Evolutionary conservation across 371 early-diverging fungal species (phyloP).

Genomic region (Mortierella sp.): DNA sequence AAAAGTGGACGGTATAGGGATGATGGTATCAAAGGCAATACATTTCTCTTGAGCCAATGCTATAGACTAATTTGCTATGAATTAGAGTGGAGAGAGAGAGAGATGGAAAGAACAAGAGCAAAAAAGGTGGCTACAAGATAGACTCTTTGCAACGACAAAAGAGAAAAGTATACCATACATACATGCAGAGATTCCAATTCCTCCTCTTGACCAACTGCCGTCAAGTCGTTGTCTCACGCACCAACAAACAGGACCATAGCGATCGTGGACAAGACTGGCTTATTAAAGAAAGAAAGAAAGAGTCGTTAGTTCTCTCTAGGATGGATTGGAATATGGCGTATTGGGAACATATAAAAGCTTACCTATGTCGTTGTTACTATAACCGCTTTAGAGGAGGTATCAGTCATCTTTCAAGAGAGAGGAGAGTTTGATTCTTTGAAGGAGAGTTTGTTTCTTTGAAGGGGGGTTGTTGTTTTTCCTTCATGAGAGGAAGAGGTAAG

Average conservation of each 20-base stretch:
- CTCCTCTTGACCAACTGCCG: conserved; percentile 1
- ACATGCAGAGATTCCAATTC: conserved; percentile 15
- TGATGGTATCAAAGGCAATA: not conserved
- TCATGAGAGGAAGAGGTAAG: not conserved
- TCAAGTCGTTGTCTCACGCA: conserved; percentile 12
- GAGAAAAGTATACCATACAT: not conserved
- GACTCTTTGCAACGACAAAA: not conserved
- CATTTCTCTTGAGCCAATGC: not conserved
- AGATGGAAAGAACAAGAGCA: not conserved
- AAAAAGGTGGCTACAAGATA: not conserved
- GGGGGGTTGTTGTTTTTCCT: too few relatives aligned
- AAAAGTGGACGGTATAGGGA: not conserved
- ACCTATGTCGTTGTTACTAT: too few relatives aligned
- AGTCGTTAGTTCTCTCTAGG: too few relatives aligned
- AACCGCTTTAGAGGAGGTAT: too few relatives aligned
- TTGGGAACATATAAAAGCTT: too few relatives aligned
- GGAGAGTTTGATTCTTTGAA: too few relatives aligned
- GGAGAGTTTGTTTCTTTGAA: not conserved
- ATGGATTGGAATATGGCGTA: too few relatives aligned
- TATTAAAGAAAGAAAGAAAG: too few relatives aligned
- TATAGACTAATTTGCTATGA: not conserved
- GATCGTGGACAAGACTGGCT: not conserved
- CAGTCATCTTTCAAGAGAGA: too few relatives aligned
- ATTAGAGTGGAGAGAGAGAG: not conserved
- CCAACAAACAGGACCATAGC: not conserved